phyloP scores from a whole-genome alignment of 768 basidiomycete species.

The Rhodotorula diobovata region DNA sequence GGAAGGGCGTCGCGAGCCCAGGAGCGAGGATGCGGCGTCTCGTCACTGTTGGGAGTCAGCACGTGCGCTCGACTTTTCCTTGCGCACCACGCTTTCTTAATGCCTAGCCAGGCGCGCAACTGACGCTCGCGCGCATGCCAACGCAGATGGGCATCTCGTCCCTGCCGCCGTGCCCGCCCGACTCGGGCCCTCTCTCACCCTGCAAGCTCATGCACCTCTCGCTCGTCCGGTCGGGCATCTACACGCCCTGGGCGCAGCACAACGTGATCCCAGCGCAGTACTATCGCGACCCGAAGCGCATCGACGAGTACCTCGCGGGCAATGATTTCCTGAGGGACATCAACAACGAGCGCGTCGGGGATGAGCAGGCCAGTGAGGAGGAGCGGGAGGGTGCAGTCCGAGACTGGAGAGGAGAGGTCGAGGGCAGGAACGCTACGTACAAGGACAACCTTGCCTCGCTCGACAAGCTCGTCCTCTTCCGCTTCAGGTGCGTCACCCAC shows the following conservation, averaged over 20 bases:
- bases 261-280: conserved; percentile 48
- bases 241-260: conserved; percentile 39
- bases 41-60: conserved; percentile 48
- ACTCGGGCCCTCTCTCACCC: conserved; percentile 20
- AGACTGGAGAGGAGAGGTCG: not conserved
- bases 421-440: conserved; percentile 37
- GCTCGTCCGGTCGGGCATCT: conserved; percentile 36
- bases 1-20: not conserved
- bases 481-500: conserved; percentile 38
- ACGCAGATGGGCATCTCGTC: conserved; percentile 47
- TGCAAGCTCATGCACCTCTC: conserved; percentile 39
- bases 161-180: conserved; percentile 49
- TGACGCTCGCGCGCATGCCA: not conserved
- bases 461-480: conserved; percentile 41
- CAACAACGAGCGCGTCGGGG: conserved; percentile 46
- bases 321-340: conserved; percentile 47
- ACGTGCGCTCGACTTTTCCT: conserved; percentile 10
- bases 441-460: conserved; percentile 36
- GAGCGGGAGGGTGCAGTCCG: not conserved
- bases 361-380: conserved; percentile 17
- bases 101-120: no score
- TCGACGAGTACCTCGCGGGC: conserved; percentile 46
- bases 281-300: conserved; percentile 47
- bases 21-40: conserved; percentile 46
- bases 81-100: no score